Percentiles rank a stretch among this genome's conserved stretches.
Evolutionary conservation across 1,139 yeast genomes (phyloP).

Genomic region (Taiozyma sp.): DNA sequence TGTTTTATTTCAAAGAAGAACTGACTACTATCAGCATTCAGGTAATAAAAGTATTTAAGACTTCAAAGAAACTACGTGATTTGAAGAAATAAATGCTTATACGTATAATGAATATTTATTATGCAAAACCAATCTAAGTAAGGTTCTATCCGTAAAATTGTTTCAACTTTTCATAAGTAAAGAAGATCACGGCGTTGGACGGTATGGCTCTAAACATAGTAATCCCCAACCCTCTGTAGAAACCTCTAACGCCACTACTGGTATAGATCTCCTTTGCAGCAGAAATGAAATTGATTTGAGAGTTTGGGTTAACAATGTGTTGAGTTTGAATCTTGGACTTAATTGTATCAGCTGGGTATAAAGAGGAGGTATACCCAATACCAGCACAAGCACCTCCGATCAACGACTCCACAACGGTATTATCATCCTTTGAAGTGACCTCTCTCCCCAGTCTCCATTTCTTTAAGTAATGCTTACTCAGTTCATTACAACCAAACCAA

Average conservation of each 20-base stretch:
- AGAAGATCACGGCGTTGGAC: constrained; percentile 83
- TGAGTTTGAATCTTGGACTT: constrained; percentile 84
- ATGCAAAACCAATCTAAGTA: not conserved
- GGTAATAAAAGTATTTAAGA: constrained; percentile 33
- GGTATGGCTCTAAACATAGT: constrained; percentile 83
- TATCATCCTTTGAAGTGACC: constrained; percentile 25
- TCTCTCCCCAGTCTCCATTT: constrained; percentile 19
- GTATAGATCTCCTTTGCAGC: constrained; percentile 38
- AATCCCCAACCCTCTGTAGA: constrained; percentile 83
- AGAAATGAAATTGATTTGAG: constrained; percentile 25
- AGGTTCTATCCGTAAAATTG: constrained; percentile 14
- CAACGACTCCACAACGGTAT: constrained; percentile 51
- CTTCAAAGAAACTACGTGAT: not conserved
- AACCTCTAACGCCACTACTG: constrained; percentile 50
- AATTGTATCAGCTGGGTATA: constrained; percentile 89
- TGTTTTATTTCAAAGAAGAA: constrained; percentile 89
- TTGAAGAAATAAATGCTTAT: constrained; percentile 1
- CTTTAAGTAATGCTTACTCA: constrained; percentile 39
- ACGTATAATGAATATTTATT: not conserved
- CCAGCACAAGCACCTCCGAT: constrained; percentile 88
- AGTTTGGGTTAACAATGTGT: constrained; percentile 28
- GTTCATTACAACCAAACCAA: constrained; percentile 91
- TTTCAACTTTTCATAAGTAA: constrained; percentile 69
- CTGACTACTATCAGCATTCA: constrained; percentile 50
- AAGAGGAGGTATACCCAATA: constrained; percentile 66